A percentile compares a stretch with the other conserved stretches of the same genome.
Evolutionary conservation across 768 basidiomycete genomes (phyloP).

Genomic region (Galerina sulciceps): DNA sequence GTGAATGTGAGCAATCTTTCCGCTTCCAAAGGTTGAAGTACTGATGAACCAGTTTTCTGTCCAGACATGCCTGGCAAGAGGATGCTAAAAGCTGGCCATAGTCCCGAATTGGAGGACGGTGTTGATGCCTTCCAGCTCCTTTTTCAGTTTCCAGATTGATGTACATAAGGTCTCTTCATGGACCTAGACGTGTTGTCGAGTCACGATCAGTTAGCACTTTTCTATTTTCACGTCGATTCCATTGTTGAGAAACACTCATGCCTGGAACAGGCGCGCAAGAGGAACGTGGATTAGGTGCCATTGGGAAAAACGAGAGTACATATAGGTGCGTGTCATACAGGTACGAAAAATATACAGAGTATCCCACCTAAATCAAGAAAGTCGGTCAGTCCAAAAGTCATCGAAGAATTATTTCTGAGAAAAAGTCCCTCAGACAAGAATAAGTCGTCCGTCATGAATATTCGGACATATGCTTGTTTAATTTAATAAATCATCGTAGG

Average conservation of each 20-base stretch:
- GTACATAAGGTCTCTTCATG: too few species aligned
- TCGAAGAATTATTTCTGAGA: not conserved
- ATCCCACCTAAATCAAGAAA: not conserved
- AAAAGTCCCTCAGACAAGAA: conserved; percentile 25
- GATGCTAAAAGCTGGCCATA: not conserved
- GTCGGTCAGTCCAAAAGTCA: not conserved
- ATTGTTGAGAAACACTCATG: too few species aligned
- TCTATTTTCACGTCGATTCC: too few species aligned
- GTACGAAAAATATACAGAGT: not conserved
- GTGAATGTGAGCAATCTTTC: conserved; percentile 31
- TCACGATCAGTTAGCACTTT: too few species aligned
- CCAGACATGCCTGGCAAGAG: conserved; percentile 1
- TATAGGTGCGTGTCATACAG: not conserved
- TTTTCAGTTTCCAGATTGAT: conserved; percentile 2
- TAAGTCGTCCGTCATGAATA: conserved; percentile 25
- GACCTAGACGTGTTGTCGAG: too few species aligned
- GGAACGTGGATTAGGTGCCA: too few species aligned
- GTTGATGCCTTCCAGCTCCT: conserved; percentile 1
- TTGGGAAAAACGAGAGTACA: too few species aligned
- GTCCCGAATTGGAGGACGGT: not conserved
- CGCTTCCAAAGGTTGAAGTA: not conserved
- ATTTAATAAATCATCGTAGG: conserved; percentile 24
- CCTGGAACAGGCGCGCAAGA: too few species aligned
- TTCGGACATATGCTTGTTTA: conserved; percentile 33
- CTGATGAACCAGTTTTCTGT: not conserved